phyloP scores from a whole-genome alignment of 1,284 basidiomycete genomes.

The Ganoderma meredithae region DNA sequence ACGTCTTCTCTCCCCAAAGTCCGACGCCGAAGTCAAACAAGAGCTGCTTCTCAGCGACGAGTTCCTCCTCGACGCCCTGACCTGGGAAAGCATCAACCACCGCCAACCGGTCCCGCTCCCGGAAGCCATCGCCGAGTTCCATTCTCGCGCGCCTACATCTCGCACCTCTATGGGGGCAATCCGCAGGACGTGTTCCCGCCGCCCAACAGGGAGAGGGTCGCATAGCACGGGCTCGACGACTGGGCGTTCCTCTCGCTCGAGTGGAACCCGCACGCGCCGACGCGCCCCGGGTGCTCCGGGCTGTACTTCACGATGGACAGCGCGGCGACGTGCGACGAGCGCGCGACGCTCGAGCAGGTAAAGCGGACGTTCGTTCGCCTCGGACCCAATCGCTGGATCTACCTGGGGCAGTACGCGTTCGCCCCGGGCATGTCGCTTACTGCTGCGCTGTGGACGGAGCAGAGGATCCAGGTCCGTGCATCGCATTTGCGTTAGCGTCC shows the following conservation, averaged over 20 bases:
- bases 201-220: background rate
- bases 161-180: conserved; percentile 44
- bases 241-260: conserved; percentile 19
- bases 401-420: conserved; percentile 17
- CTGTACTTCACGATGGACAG: conserved; percentile 5
- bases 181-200: conserved; percentile 39
- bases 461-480: background rate
- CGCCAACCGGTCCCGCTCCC: conserved; percentile 25
- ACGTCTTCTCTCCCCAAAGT: conserved; percentile 3
- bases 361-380: conserved; percentile 15
- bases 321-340: background rate
- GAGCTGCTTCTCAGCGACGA: conserved; percentile 20
- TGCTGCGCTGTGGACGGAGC: conserved; percentile 3
- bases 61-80: conserved; percentile 16
- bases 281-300: conserved; percentile 15
- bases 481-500: background rate
- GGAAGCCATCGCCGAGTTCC: conserved; percentile 14
- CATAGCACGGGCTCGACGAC: conserved; percentile 20
- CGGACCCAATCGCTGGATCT: conserved; percentile 6
- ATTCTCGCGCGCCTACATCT: conserved; percentile 42
- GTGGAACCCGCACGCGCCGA: conserved; percentile 19
- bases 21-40: conserved; percentile 23
- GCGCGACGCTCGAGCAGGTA: background rate
- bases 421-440: conserved; percentile 11
- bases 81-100: conserved; percentile 20